Evolutionary conservation across 2,329 filamentous ascomycete species (phyloP), one percentile per base, ranked within the genome.

Genomic region (Fusarium euwallaceae): DNA sequence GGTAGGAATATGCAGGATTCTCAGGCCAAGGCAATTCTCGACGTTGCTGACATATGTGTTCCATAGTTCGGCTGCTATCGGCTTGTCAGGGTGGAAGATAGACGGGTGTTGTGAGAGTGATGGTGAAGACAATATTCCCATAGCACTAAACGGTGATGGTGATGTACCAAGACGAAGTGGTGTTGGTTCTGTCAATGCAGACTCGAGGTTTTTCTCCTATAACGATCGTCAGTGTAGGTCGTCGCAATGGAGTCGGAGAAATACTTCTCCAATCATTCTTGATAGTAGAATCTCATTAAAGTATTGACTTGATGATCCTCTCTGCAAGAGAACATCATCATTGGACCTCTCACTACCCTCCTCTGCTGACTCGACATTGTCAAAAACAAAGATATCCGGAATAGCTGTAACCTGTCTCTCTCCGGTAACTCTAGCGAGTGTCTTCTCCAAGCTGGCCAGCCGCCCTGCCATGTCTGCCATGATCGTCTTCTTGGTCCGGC

Each of bases 401-500:
- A 53, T 27, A n/a, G 48, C 10, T 4, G 24, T n/a, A 6, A 27
- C 48, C 48, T 53, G 48, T 11, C 48, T 53, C 48, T 53, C 48
- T n/a, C 5, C 4, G 0, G 64, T 48, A 2, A 16, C 55, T 43
- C 20, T n/a, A 4, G 56, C 55, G 36, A 69, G 43, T 17, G 12
- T 56, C 14, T 16, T 56, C 17, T 69, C 67, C 0, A 69, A 27
- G 6, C 37, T 58, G 2, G 45, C 14, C 12, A 69, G 37, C 1
- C 67, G 67, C 0, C 24, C 10, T 2, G 64, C 45, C 67, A 68
- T 20, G 10, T 69, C 20, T 43, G 45, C 37, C 37, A 69, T 12
- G 3, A 69, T 61, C 2, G 67, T 62, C 37, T 62, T 62, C n/a
- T 69, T 69, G 1, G 67, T 67, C 10, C 67, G 45, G 3, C 64